Base-by-base conservation (phyloP, 306 rosid genomes). In the Arachis stenosperma region DNA sequence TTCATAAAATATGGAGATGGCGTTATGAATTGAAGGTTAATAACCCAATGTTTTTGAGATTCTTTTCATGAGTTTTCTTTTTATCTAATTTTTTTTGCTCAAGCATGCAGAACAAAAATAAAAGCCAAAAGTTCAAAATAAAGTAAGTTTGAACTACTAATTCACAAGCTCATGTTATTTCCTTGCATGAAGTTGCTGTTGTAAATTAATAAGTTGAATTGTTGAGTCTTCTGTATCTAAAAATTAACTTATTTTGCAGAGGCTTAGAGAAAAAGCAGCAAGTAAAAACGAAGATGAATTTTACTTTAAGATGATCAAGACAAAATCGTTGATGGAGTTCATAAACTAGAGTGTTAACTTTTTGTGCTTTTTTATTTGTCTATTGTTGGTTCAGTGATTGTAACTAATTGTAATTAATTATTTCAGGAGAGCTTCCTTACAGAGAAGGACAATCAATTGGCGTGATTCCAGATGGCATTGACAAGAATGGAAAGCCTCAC, bases 401-500 rank as follows among this genome's bases (percentile, higher is more conserved):
- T 17, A 17, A 17, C 17, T 17, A 17, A 17, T 17, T 17, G 17
- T 17, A 17, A 17, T 17, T 17, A 17, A 17, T 48, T 57, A 39
- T 56, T 53, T 78, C 75, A 94, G 99, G 98, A 51, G 17, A 91
- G 86, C 70, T 94, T 51, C 97, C 99, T 14, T 94, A 94, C 86
- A 90, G 91, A 86, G 99, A 94, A 78, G 99, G 99, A 63, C 99
- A 94, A 73, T 94, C 99, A 48, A 67, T 94, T 74, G 99, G 99
- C 37, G 90, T 92, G 6, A 92, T 92, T 66, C 17, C 97, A 3
- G 97, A 92, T 67, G 97, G 97, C 36, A 6, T 83, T 58, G 97
- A 92, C 90, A 92, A 89, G 81, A 89, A 92, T 77, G 97, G 97
- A 59, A 92, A 92, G 86, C 97, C 97, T 79, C 90, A 92, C 88